Evolutionary conservation across 225 moss, liverwort and hornwort genomes (phyloP).

Genomic region (Rhytidiadelphus loreus): DNA sequence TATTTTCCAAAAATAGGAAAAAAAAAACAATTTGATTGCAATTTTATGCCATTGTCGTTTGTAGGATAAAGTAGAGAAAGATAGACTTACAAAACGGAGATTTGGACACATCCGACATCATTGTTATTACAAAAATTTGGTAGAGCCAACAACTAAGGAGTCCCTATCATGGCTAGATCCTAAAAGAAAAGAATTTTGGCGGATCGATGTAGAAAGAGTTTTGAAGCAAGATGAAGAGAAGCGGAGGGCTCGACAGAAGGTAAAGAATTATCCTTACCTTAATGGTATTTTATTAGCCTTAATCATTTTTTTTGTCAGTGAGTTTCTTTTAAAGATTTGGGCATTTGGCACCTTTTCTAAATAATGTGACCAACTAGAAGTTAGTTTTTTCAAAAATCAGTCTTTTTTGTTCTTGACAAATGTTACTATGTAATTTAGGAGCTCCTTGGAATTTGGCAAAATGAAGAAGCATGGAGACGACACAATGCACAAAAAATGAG

Average conservation of each 20-base stretch:
- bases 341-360: too few species aligned
- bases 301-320: background rate
- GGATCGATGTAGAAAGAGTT: slow-evolving; percentile 18
- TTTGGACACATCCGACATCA: slow-evolving; percentile 20
- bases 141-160: background rate
- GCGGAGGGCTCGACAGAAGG: slow-evolving; percentile 10
- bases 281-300: background rate
- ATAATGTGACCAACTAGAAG: background rate
- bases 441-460: slow-evolving; percentile 10
- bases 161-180: slow-evolving; percentile 28
- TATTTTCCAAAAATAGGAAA: too few species aligned
- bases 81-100: slow-evolving; percentile 16
- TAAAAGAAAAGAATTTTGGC: slow-evolving; percentile 36
- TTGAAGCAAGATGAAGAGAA: slow-evolving; percentile 30
- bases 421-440: slow-evolving; percentile 3
- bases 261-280: background rate
- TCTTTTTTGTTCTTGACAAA: background rate
- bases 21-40: background rate
- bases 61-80: slow-evolving; percentile 31
- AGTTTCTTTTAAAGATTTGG: background rate
- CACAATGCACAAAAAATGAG: slow-evolving; percentile 23
- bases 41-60: too few species aligned
- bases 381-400: background rate
- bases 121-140: slow-evolving; percentile 17
- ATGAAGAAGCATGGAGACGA: slow-evolving; percentile 26